Evolutionary conservation across 352 stramenopile species (phyloP).

Genomic region (Phytophthora idaei): DNA sequence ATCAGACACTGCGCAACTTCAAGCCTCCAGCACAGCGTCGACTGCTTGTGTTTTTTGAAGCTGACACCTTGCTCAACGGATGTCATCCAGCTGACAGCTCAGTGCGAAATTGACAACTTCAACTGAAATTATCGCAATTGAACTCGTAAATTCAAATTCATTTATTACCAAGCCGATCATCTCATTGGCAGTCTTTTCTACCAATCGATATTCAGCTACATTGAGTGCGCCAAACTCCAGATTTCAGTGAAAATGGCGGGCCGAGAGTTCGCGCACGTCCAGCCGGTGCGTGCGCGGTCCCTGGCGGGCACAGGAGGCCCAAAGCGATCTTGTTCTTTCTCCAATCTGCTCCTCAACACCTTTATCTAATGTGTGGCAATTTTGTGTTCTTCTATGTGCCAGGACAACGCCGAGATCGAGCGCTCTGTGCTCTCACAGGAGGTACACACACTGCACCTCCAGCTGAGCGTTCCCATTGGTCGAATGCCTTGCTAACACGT

Average conservation of each 20-base stretch:
- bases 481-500: conserved; percentile 1
- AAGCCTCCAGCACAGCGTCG: conserved; percentile 5
- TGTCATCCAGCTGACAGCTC: conserved; percentile 5
- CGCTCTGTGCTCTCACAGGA: conserved; percentile 80
- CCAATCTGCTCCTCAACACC: conserved; percentile 12
- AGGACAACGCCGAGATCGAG: conserved; percentile 89
- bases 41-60: conserved; percentile 1
- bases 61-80: background rate
- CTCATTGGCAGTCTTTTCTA: conserved; percentile 20
- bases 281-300: conserved; percentile 52
- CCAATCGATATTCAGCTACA: conserved; percentile 21
- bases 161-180: conserved; percentile 13
- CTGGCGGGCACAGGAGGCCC: background rate
- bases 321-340: background rate
- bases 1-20: conserved; percentile 16
- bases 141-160: background rate
- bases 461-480: background rate
- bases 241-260: conserved; percentile 42
- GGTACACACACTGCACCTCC: conserved; percentile 24
- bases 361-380: conserved; percentile 15
- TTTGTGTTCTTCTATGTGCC: conserved; percentile 3
- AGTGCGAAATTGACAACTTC: conserved; percentile 5
- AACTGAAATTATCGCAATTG: conserved; percentile 14
- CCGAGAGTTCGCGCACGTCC: conserved; percentile 80
- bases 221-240: background rate